Evolutionary conservation across 352 stramenopile genomes (phyloP), one percentile per base, ranked within the genome.

Genomic region (Globisporangium uncinulatum): DNA sequence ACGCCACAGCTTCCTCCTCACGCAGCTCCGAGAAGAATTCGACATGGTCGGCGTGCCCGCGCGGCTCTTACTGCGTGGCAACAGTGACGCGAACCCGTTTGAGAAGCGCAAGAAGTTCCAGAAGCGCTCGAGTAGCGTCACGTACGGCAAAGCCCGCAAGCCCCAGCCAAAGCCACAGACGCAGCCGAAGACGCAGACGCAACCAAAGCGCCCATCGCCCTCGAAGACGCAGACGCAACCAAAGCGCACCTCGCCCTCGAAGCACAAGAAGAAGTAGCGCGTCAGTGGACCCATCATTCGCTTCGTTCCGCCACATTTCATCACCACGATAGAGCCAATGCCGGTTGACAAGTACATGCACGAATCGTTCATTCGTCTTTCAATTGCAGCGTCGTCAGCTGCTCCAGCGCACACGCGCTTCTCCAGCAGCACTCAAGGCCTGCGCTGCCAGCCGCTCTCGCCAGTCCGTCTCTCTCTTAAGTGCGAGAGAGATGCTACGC

Each of bases 41-140:
- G 79, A 91, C 51, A 92, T 92, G 82, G 79, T 86, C 9, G 82
- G 84, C 20, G 81, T 94, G 24, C 84, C 84, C 0, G 82, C 76
- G 66, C 79, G 84, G 13, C 65, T 94, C 46, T 62, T 92, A 47
- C 65, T 92, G 57, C 77, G 82, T 42, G 82, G 82, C 60, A 91
- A 85, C 66, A 86, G 71, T 55, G 79, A 89, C 34, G 34, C 50
- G 32, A 94, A 94, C 47, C 84, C 84, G 54, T 94, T 92, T 58
- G 71, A 87, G 61, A 90, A 89, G 70, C 80, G 80, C 59, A 83
- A 82, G 57, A 91, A 87, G 51, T 91, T 91, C 63, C 75, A 91
- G 72, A 81, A 87, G 57, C 80, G 80, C 56, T 86, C 80, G 13
- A 89, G 76, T 44, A 76, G 71, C 54, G 66, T 91, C 2, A 49